A percentile compares a stretch with the other conserved stretches of the same genome.
These are phyloP conservation scores for Salix brachista DNA, from an alignment of 345 rosid species.

Conservation along the genomic window DNA sequence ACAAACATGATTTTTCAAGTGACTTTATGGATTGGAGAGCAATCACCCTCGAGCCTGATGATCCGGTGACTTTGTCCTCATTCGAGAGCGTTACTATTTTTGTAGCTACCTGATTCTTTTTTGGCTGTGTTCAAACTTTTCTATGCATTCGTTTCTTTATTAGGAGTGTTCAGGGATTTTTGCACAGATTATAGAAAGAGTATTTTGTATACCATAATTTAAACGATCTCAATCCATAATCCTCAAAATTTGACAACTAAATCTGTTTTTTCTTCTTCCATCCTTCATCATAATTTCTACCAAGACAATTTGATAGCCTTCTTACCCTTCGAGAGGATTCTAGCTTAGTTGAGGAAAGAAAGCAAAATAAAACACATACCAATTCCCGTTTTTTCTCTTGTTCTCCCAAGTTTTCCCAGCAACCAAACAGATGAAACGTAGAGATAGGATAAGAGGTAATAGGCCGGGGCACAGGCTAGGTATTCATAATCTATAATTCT, in stretches of 20 bases:
- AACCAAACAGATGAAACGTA: neutral
- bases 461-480: no score
- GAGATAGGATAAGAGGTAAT: neutral
- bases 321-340: neutral
- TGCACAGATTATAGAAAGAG: no score
- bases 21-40: neutral
- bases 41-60: neutral
- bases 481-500: no score
- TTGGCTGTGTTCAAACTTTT: neutral
- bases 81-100: neutral
- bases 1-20: no score
- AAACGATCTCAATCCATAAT: neutral
- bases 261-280: neutral
- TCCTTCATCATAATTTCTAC: neutral
- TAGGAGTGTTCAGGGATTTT: no score
- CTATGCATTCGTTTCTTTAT: neutral
- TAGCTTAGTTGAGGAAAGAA: neutral
- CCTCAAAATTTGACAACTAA: neutral
- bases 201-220: neutral
- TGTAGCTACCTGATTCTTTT: neutral
- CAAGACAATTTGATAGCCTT: neutral
- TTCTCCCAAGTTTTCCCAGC: neutral
- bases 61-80: neutral
- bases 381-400: no score
- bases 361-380: neutral